phyloP scores from a whole-genome alignment of 1,284 basidiomycete species.

The Mixia osmundae region DNA sequence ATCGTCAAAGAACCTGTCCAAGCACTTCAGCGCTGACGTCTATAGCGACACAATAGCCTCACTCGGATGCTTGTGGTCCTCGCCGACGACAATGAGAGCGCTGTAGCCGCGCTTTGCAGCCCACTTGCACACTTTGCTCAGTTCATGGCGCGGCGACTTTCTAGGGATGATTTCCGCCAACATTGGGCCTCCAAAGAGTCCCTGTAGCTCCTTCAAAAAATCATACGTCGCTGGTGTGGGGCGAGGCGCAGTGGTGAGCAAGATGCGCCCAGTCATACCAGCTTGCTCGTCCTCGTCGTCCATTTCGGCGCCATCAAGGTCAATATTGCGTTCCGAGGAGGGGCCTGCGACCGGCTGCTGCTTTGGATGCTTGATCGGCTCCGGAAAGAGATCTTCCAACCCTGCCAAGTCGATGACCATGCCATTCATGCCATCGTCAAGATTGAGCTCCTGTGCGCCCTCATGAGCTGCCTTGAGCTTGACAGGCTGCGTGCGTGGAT shows the following conservation, averaged over 20 bases:
- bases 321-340: too few relatives aligned
- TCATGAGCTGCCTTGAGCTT: slow-evolving; percentile 14
- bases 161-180: slow-evolving; percentile 65
- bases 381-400: slow-evolving; percentile 16
- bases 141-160: slow-evolving; percentile 76
- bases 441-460: slow-evolving; percentile 18
- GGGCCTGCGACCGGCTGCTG: slow-evolving; percentile 31
- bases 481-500: slow-evolving; percentile 15
- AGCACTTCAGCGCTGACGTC: not conserved
- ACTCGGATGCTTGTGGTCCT: slow-evolving; percentile 67
- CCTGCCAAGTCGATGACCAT: slow-evolving; percentile 15
- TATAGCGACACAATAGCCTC: slow-evolving; percentile 22
- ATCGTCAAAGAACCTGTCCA: slow-evolving; percentile 66
- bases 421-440: too few relatives aligned
- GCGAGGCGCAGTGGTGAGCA: slow-evolving; percentile 74
- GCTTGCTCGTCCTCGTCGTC: slow-evolving; percentile 24
- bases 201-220: slow-evolving; percentile 75
- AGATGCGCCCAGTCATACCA: slow-evolving; percentile 46
- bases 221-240: slow-evolving; percentile 60
- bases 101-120: slow-evolving; percentile 67
- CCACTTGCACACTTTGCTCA: slow-evolving; percentile 85
- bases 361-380: slow-evolving; percentile 17
- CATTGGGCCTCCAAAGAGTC: slow-evolving; percentile 54
- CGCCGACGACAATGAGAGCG: slow-evolving; percentile 78
- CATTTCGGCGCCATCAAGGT: too few relatives aligned